Evolutionary conservation across 1,139 yeast species (phyloP).

Genomic region (Saccharomycopsis hybrid): DNA sequence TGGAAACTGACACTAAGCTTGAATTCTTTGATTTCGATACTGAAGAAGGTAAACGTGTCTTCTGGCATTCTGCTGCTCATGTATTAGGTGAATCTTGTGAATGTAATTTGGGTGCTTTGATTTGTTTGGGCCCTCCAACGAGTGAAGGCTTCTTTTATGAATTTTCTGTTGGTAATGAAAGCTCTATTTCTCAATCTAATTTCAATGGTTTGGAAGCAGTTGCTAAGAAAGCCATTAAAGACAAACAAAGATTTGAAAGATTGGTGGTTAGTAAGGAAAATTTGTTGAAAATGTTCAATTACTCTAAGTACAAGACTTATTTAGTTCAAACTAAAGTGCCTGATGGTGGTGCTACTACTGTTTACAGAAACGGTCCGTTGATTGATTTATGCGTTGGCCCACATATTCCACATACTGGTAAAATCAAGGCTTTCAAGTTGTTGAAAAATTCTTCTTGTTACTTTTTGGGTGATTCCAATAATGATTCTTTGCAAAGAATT

Average conservation of each 20-base stretch:
- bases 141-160: slow-evolving; percentile 98
- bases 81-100: slow-evolving; percentile 98
- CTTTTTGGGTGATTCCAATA: slow-evolving; percentile 87
- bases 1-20: slow-evolving; percentile 64
- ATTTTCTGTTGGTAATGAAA: slow-evolving; percentile 81
- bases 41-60: slow-evolving; percentile 90
- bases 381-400: slow-evolving; percentile 98
- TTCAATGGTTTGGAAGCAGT: slow-evolving; percentile 80
- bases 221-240: slow-evolving; percentile 88
- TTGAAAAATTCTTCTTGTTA: slow-evolving; percentile 95
- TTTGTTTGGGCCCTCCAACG: slow-evolving; percentile 94
- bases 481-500: slow-evolving; percentile 94
- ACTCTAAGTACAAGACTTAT: slow-evolving; percentile 92
- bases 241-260: slow-evolving; percentile 94
- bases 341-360: slow-evolving; percentile 94
- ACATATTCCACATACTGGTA: slow-evolving; percentile 96
- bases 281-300: slow-evolving; percentile 84
- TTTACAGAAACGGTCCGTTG: slow-evolving; percentile 96
- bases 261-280: slow-evolving; percentile 89
- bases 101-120: slow-evolving; percentile 90
- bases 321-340: slow-evolving; percentile 85
- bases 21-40: slow-evolving; percentile 76
- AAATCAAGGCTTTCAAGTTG: slow-evolving; percentile 89
- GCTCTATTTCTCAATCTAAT: slow-evolving; percentile 74
- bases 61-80: slow-evolving; percentile 99